Percentiles rank a stretch among this genome's conserved stretches.
phyloP scores from a whole-genome alignment of 2,329 filamentous ascomycete species.

The Stachybotrys chlorohalonatus region DNA sequence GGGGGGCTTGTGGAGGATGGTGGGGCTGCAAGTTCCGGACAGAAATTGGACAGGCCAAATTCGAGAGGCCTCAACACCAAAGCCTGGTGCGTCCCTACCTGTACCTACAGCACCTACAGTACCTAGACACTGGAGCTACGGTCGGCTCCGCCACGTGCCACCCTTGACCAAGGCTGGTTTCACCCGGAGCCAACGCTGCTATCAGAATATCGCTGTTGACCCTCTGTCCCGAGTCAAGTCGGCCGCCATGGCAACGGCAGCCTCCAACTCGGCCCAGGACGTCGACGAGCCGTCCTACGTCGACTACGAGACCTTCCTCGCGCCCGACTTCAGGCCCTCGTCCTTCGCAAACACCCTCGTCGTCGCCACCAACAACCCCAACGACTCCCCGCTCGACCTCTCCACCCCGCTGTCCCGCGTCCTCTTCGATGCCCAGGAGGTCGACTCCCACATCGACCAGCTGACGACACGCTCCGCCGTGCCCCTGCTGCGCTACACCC shows the following conservation, averaged over 20 bases:
- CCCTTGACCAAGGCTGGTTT: no score
- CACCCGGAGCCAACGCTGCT: no score
- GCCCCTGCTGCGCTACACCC: conserved; percentile 71
- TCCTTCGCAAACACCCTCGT: conserved; percentile 85
- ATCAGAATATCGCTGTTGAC: no score
- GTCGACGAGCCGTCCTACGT: conserved; percentile 73
- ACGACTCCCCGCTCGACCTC: conserved; percentile 83
- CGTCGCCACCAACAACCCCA: conserved; percentile 82
- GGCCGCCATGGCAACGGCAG: conserved; percentile 2
- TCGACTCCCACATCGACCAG: conserved; percentile 89
- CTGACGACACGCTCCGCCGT: conserved; percentile 79
- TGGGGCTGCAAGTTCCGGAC: background rate
- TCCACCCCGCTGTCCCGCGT: conserved; percentile 89
- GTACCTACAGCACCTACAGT: no score
- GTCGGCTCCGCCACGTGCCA: no score
- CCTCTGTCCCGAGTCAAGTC: no score
- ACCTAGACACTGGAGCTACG: no score
- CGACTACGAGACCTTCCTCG: conserved; percentile 87
- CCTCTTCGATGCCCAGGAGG: conserved; percentile 92
- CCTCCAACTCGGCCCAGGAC: background rate
- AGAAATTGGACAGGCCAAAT: background rate
- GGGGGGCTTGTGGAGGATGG: background rate
- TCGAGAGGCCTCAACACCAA: background rate
- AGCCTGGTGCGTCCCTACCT: background rate
- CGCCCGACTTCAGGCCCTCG: conserved; percentile 70